Percentiles rank a stretch among this genome's conserved stretches.
Evolutionary conservation across 2,329 filamentous ascomycete genomes (phyloP).

Genomic region (Grosmannia serpens): DNA sequence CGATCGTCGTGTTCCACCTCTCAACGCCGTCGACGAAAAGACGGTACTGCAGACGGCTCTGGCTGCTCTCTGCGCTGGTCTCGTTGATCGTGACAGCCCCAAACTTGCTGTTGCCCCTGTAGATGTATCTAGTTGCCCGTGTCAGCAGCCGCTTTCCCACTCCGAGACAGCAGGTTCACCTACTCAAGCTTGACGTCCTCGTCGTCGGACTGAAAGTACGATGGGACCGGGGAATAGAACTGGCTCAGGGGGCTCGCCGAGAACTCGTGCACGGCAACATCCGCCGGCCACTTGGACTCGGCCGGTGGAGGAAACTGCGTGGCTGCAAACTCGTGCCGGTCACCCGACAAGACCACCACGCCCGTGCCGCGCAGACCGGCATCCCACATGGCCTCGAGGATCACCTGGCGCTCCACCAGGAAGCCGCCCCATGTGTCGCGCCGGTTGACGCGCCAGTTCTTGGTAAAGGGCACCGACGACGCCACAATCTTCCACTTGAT

Average conservation of each 20-base stretch:
- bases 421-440: conserved; percentile 94
- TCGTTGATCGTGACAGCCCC: conserved; percentile 60
- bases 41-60: conserved; percentile 67
- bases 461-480: conserved; percentile 87
- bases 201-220: conserved; percentile 70
- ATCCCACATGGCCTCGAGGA: conserved; percentile 90
- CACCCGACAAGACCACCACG: conserved; percentile 76
- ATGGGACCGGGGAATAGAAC: conserved; percentile 79
- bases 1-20: conserved; percentile 55
- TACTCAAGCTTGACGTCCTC: conserved; percentile 80
- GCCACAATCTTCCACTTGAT: conserved; percentile 91
- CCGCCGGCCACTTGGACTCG: conserved; percentile 47
- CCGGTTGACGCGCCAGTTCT: conserved; percentile 87
- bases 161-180: conserved; percentile 21
- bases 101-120: conserved; percentile 81
- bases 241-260: conserved; percentile 84
- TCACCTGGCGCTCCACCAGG: conserved; percentile 60
- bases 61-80: conserved; percentile 41
- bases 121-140: conserved; percentile 50
- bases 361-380: conserved; percentile 61
- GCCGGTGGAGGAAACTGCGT: conserved; percentile 61
- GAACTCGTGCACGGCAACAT: conserved; percentile 72
- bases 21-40: conserved; percentile 74
- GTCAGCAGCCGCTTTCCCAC: not conserved
- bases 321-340: conserved; percentile 93